These are phyloP conservation scores for Fusarium stilboides DNA, from an alignment of 2,329 filamentous ascomycete species.

Conservation along the genomic window DNA sequence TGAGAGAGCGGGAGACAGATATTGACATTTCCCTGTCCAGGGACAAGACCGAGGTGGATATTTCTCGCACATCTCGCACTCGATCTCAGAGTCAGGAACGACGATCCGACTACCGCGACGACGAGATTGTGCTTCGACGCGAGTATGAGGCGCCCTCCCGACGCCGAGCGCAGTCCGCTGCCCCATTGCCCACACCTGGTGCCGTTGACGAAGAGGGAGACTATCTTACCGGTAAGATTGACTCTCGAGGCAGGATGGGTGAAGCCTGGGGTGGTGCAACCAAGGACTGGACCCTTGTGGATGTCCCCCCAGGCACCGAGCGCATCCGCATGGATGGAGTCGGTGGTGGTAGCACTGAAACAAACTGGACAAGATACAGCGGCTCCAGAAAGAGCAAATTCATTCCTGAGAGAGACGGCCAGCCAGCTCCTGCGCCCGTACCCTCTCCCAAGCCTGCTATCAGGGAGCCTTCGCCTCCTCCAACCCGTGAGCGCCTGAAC, in stretches of 20 bases:
- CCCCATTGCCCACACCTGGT: slow-evolving; percentile 56
- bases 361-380: slow-evolving; percentile 84
- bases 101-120: slow-evolving; percentile 66
- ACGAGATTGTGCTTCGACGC: slow-evolving; percentile 76
- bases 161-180: slow-evolving; percentile 68
- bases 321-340: slow-evolving; percentile 86
- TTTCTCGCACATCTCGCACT: slow-evolving; percentile 59
- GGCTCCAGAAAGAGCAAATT: slow-evolving; percentile 83
- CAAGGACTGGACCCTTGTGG: slow-evolving; percentile 84
- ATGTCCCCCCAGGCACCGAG: slow-evolving; percentile 87
- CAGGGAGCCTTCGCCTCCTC: slow-evolving; percentile 50
- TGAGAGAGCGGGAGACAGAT: slow-evolving; percentile 69
- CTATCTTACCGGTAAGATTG: slow-evolving; percentile 70
- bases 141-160: slow-evolving; percentile 65
- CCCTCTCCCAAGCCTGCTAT: slow-evolving; percentile 43
- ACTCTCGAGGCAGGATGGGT: slow-evolving; percentile 75
- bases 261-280: slow-evolving; percentile 83
- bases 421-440: slow-evolving; percentile 39
- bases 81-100: slow-evolving; percentile 59
- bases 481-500: slow-evolving; percentile 58
- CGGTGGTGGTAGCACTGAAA: slow-evolving; percentile 81
- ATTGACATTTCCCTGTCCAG: slow-evolving; percentile 73
- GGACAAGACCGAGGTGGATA: slow-evolving; percentile 71
- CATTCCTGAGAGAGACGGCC: slow-evolving; percentile 75
- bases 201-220: slow-evolving; percentile 72